phyloP scores from a whole-genome alignment of 768 basidiomycete genomes.

The Vararia minispora region DNA sequence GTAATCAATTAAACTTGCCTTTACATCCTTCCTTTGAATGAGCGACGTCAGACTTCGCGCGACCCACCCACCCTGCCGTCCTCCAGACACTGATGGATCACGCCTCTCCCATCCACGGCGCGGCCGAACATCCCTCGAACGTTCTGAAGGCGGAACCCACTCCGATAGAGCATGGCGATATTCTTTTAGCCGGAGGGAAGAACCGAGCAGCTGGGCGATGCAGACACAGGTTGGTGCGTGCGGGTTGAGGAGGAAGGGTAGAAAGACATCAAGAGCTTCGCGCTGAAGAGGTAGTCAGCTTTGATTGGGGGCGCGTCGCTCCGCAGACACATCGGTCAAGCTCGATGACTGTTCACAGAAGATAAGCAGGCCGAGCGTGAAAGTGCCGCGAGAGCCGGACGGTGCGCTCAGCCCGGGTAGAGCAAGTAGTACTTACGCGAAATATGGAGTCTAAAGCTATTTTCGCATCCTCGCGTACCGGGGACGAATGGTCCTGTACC shows the following conservation, averaged over 20 bases:
- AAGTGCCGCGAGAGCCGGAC: no score
- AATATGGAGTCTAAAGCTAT: conserved; percentile 50
- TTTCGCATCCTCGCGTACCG: conserved; percentile 38
- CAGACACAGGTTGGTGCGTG: conserved; percentile 32
- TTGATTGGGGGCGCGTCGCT: no score
- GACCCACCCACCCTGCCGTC: conserved; percentile 48
- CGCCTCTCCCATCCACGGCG: conserved; percentile 71
- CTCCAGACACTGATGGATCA: conserved; percentile 22
- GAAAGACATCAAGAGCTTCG: conserved; percentile 52
- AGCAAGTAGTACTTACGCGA: conserved; percentile 30
- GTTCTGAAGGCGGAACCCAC: conserved; percentile 52
- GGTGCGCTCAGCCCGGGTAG: no score
- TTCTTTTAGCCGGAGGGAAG: conserved; percentile 33
- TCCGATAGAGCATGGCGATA: conserved; percentile 43
- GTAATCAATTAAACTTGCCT: conserved; percentile 26
- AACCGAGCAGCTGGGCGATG: conserved; percentile 49
- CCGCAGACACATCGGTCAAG: no score
- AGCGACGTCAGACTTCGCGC: conserved; percentile 38
- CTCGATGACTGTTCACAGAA: no score
- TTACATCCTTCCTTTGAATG: conserved; percentile 39
- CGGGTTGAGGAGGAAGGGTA: conserved; percentile 46
- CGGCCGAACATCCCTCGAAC: conserved; percentile 41
- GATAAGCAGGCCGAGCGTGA: not conserved
- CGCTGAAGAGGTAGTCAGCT: conserved; percentile 23
- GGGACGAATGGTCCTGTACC: conserved; percentile 32